Conservation (phyloP, 2,329 filamentous ascomycete genomes). For the Ascochyta lentis region DNA sequence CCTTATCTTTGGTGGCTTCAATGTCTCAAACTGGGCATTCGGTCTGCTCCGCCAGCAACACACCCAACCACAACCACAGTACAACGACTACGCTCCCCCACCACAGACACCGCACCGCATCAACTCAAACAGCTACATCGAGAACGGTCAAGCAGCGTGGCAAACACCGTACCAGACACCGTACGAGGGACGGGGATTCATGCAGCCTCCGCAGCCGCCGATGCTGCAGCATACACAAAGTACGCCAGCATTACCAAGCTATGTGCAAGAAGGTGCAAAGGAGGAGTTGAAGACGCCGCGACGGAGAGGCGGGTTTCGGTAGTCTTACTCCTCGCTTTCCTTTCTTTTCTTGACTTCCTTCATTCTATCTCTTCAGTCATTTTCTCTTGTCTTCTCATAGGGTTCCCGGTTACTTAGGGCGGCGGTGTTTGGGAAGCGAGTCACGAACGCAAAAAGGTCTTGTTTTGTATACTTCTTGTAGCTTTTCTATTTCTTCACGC, state of each 20-base stretch:
- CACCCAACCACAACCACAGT: conserved; percentile 22
- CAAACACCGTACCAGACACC: conserved; percentile 37
- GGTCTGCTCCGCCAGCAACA: conserved; percentile 58
- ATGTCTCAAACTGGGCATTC: conserved; percentile 67
- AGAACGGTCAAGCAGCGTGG: conserved; percentile 28
- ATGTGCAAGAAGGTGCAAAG: conserved; percentile 10
- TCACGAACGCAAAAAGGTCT: background rate
- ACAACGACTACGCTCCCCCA: conserved; percentile 28
- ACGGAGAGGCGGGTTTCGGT: conserved; percentile 29
- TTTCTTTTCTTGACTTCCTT: background rate
- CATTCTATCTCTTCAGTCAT: background rate
- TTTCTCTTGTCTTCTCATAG: background rate
- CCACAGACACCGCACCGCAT: conserved; percentile 44
- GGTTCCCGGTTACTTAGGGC: background rate
- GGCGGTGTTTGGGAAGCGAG: background rate
- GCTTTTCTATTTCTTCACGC: background rate
- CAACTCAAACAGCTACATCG: conserved; percentile 28
- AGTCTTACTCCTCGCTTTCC: background rate
- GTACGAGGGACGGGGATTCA: conserved; percentile 25
- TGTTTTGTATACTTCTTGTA: background rate
- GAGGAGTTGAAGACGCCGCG: conserved; percentile 26
- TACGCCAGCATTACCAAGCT: conserved; percentile 35
- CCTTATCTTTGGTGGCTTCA: conserved; percentile 60
- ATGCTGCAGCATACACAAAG: conserved; percentile 36
- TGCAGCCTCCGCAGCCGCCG: conserved; percentile 29